phyloP scores from a whole-genome alignment of 176 grass and related monocot genomes.

The Lolium rigidum region DNA sequence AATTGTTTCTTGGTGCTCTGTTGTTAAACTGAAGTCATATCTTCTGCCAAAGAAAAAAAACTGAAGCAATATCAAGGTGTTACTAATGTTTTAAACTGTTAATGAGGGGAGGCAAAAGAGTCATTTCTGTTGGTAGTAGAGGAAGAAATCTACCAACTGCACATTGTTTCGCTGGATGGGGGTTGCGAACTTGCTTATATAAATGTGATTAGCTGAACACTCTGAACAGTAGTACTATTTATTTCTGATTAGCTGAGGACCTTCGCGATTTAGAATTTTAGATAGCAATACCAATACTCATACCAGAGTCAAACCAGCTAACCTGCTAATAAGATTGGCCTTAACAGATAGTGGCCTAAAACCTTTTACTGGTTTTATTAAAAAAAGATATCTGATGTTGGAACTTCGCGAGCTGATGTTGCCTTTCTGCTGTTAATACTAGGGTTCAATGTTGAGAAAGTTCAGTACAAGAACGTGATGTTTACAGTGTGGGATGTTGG shows the following conservation, averaged over 20 bases:
- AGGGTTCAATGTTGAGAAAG: constrained; percentile 92
- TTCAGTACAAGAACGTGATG: constrained; percentile 82
- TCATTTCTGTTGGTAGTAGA: neutral
- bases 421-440: constrained; percentile 19
- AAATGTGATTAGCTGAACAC: neutral
- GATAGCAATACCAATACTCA: neutral
- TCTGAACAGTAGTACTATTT: neutral
- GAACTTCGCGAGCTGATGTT: neutral
- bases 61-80: neutral
- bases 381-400: neutral
- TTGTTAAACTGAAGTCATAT: neutral
- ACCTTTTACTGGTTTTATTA: neutral
- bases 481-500: constrained; percentile 93
- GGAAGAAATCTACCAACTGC: neutral
- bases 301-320: constrained; percentile 17
- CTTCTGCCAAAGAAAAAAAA: neutral
- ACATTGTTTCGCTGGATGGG: neutral
- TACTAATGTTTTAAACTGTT: neutral
- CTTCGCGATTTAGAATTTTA: neutral
- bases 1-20: neutral
- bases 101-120: neutral
- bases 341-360: neutral
- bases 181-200: neutral
- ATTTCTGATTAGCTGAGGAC: neutral
- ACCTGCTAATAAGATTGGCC: neutral